A percentile compares a stretch with the other conserved stretches of the same genome.
Evolutionary conservation across 2,329 filamentous ascomycete species (phyloP).

Genomic region (Colletotrichum magnum): DNA sequence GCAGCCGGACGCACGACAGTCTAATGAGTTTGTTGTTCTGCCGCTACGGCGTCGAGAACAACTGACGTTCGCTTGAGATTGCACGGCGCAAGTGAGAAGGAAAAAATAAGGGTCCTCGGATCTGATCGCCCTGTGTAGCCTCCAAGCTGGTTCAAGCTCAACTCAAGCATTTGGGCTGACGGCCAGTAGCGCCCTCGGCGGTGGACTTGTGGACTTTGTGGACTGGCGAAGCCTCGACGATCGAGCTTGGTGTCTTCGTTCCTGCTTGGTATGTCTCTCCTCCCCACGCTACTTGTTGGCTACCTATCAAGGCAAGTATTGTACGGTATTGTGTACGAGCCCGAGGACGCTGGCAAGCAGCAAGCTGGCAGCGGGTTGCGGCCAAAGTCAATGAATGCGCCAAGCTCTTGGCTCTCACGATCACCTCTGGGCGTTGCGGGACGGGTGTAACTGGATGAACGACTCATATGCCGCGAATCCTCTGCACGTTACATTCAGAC

Average conservation of each 20-base stretch:
- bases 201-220: conserved; percentile 26
- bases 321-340: no score
- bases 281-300: conserved; percentile 7
- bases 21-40: not conserved
- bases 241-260: conserved; percentile 33
- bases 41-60: not conserved
- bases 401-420: conserved; percentile 39
- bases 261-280: conserved; percentile 24
- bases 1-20: conserved; percentile 12
- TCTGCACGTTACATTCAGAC: conserved; percentile 37
- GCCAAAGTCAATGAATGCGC: conserved; percentile 25
- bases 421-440: conserved; percentile 36
- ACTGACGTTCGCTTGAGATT: no score
- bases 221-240: conserved; percentile 33
- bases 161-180: conserved; percentile 37
- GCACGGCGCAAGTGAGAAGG: not conserved
- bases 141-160: conserved; percentile 37
- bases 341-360: not conserved
- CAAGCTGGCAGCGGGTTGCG: not conserved
- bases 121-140: not conserved
- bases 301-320: no score
- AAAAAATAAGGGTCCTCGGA: not conserved
- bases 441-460: conserved; percentile 38
- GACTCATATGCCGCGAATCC: conserved; percentile 30
- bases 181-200: conserved; percentile 24